Percentiles rank a stretch among this genome's conserved stretches.
Evolutionary conservation across 1,284 basidiomycete species (phyloP).

Genomic region (Bondarzewia mesenterica): DNA sequence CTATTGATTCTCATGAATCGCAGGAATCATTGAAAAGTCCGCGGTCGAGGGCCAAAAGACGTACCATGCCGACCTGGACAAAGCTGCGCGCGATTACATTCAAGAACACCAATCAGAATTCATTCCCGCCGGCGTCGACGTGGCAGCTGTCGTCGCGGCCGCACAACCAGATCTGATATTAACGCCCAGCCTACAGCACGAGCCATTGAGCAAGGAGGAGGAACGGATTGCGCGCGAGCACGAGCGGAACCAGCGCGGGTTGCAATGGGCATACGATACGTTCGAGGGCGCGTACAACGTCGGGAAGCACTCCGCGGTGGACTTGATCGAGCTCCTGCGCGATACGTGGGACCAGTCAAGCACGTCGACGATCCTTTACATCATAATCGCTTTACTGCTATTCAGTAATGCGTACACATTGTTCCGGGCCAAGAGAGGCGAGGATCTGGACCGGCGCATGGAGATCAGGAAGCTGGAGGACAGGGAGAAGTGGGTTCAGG

Average conservation of each 20-base stretch:
- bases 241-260: conserved; percentile 58
- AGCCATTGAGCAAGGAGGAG: conserved; percentile 21
- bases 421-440: conserved; percentile 43
- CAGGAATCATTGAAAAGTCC: conserved; percentile 90
- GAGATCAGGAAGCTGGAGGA: conserved; percentile 53
- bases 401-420: conserved; percentile 75
- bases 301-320: conserved; percentile 56
- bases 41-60: conserved; percentile 92
- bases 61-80: conserved; percentile 82
- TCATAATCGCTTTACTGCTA: conserved; percentile 65
- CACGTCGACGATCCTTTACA: conserved; percentile 60
- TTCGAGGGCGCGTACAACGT: conserved; percentile 69
- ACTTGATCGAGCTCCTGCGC: conserved; percentile 62
- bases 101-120: conserved; percentile 86
- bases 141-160: conserved; percentile 31
- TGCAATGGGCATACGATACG: conserved; percentile 84
- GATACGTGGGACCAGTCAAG: conserved; percentile 71
- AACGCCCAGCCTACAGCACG: conserved; percentile 6
- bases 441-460: conserved; percentile 46
- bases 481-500: conserved; percentile 66
- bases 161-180: conserved; percentile 12
- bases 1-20: neutral
- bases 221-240: conserved; percentile 47
- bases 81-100: conserved; percentile 83
- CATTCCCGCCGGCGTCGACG: conserved; percentile 72